Evolutionary conservation across 768 basidiomycete genomes (phyloP), one percentile per base, ranked within the genome.

Genomic region (Naganishia randhawae): DNA sequence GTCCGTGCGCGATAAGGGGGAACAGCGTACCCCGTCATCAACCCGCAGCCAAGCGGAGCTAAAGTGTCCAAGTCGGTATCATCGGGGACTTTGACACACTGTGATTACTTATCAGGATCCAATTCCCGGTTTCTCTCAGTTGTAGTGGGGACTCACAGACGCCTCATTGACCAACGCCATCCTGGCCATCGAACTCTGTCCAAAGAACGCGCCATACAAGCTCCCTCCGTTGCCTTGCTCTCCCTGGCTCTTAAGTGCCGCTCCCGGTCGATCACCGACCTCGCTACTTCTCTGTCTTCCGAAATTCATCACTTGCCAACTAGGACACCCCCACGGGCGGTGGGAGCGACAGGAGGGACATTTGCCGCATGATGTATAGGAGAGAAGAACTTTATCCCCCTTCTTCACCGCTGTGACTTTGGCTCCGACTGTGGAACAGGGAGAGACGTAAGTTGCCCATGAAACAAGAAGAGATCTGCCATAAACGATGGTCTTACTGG

Each of bases 341-440:
- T 51, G 25, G 33, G 7, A 7, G 1, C 22, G 25, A 25, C 63
- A 65, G 11, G 63, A 10, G 17, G 45, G 45, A 50, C 63, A 65
- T 10, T 5, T 33, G 31, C 45, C 25, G 50, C 63, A 65, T 2
- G 63, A 65, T 14, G 63, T 50, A 22, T 50, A 65, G 50, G 63
- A 65, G 63, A 65, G 63, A 31, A 65, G 63, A 31, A 65, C 63
- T 22, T 25, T 31, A 25, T 65, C 63, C 27, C 63, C 63, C 11
- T 45, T 45, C 29, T 25, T 19, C 6, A 65, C 45, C 27, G 42
- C 3, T 17, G 63, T 65, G 41, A 65, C 50, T 29, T 10, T 27
- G 4, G 27, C 32, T 27, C 63, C 63, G 37, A 42, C 63, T 65
- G 42, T n/a, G n/a, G n/a, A 16, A 5, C 2, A 33, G 41, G 11